phyloP scores from a whole-genome alignment of 768 basidiomycete genomes.

The Coprinellus aureogranulatus region DNA sequence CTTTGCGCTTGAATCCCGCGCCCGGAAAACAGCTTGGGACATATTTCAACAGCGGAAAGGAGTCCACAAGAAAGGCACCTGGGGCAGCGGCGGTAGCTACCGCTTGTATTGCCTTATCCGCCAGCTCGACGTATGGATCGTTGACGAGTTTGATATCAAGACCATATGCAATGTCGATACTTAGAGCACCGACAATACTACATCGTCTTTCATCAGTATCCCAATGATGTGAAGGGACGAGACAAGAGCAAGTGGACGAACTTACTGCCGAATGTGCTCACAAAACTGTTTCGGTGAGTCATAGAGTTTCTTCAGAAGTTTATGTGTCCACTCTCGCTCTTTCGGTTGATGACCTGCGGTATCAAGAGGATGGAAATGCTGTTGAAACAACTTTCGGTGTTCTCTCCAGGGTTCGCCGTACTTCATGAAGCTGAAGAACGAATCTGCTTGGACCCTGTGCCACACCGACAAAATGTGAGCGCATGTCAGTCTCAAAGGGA shows the following conservation, averaged over 20 bases:
- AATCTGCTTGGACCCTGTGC: constrained; percentile 14
- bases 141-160: constrained; percentile 27
- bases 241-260: neutral
- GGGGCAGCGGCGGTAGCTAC: constrained; percentile 28
- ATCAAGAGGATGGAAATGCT: constrained; percentile 44
- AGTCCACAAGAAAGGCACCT: constrained; percentile 37
- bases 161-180: constrained; percentile 34
- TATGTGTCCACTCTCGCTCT: constrained; percentile 42
- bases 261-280: constrained; percentile 46
- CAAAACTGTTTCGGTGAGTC: constrained; percentile 39
- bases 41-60: constrained; percentile 30
- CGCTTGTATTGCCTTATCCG: constrained; percentile 26
- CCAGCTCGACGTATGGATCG: constrained; percentile 33
- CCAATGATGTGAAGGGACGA: neutral
- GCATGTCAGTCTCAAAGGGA: too few species aligned
- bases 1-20: constrained; percentile 34
- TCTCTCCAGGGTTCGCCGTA: constrained; percentile 17
- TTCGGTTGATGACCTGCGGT: constrained; percentile 42
- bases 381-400: constrained; percentile 36
- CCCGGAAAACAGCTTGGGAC: constrained; percentile 40
- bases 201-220: neutral
- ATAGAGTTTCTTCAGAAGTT: constrained; percentile 41
- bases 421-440: constrained; percentile 18
- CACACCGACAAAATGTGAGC: too few species aligned
- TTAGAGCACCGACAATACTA: constrained; percentile 35